Percentiles rank a stretch among this genome's conserved stretches.
These are phyloP conservation scores for Pueraria montana DNA, from an alignment of 306 rosid species.

Conservation along the genomic window DNA sequence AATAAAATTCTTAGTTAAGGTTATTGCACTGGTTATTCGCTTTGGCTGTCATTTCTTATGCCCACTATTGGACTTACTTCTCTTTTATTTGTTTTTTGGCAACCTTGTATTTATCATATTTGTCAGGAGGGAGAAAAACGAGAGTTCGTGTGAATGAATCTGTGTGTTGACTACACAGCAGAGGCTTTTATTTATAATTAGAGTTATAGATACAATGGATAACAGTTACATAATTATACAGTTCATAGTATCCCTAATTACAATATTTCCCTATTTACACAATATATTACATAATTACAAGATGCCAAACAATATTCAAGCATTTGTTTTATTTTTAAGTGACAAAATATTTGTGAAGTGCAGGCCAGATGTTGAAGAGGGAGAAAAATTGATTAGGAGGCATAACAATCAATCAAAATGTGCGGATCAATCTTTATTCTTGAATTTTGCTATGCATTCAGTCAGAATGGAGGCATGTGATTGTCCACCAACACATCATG, in stretches of 20 bases:
- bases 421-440: conserved; percentile 86
- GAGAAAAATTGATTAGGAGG: conserved; percentile 89
- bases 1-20: background rate
- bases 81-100: background rate
- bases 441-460: conserved; percentile 98
- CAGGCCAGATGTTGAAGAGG: conserved; percentile 96
- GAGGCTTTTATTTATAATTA: background rate
- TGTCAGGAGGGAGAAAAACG: background rate
- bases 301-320: background rate
- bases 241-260: background rate
- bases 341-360: conserved; percentile 48
- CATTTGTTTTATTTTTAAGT: conserved; percentile 21
- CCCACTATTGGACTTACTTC: conserved; percentile 3
- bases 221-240: background rate
- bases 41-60: conserved; percentile 40
- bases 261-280: background rate
- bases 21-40: conserved; percentile 25
- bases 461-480: conserved; percentile 99
- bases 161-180: background rate
- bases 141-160: background rate
- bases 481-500: conserved; percentile 87
- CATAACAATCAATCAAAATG: conserved; percentile 86
- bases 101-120: conserved; percentile 13
- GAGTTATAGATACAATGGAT: background rate
- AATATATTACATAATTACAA: background rate